These are phyloP conservation scores for Wickerhamomyces rabaulensis DNA, from an alignment of 805 yeast species.

Conservation along the genomic window DNA sequence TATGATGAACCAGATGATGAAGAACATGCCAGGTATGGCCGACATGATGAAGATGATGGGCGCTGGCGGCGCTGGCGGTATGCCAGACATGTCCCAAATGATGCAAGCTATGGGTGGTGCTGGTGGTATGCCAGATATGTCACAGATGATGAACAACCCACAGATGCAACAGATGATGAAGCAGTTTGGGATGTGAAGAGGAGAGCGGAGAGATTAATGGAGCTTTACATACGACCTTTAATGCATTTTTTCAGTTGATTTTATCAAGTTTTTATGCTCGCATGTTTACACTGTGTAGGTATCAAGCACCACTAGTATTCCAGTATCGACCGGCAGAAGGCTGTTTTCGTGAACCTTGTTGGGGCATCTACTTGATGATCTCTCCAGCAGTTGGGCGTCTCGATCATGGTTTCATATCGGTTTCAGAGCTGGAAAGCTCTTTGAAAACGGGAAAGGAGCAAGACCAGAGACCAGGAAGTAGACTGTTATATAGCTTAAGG, in stretches of 20 bases:
- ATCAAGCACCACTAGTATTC: no score
- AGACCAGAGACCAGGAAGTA: no score
- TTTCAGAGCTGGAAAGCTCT: no score
- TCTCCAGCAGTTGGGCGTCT: no score
- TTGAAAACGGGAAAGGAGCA: no score
- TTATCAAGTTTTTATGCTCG: no score
- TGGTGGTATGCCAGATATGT: constrained; percentile 36
- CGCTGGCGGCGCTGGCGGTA: constrained; percentile 46
- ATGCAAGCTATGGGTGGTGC: constrained; percentile 47
- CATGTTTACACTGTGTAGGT: no score
- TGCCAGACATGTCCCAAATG: constrained; percentile 64
- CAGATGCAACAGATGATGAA: constrained; percentile 44
- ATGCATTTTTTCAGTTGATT: constrained; percentile 5
- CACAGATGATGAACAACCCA: constrained; percentile 35
- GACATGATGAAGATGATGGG: constrained; percentile 57
- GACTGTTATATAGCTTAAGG: no score
- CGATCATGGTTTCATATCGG: no score
- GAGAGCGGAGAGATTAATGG: background rate
- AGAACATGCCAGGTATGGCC: constrained; percentile 65
- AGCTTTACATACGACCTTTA: background rate
- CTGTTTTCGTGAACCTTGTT: no score
- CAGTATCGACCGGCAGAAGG: no score
- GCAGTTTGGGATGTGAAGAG: constrained; percentile 35
- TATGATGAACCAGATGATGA: constrained; percentile 68
- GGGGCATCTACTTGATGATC: no score